A percentile compares a stretch with the other conserved stretches of the same genome.
These are phyloP conservation scores for Theileria sp. DNA, from an alignment of 169 alveolate genomes.

Conservation along the genomic window DNA sequence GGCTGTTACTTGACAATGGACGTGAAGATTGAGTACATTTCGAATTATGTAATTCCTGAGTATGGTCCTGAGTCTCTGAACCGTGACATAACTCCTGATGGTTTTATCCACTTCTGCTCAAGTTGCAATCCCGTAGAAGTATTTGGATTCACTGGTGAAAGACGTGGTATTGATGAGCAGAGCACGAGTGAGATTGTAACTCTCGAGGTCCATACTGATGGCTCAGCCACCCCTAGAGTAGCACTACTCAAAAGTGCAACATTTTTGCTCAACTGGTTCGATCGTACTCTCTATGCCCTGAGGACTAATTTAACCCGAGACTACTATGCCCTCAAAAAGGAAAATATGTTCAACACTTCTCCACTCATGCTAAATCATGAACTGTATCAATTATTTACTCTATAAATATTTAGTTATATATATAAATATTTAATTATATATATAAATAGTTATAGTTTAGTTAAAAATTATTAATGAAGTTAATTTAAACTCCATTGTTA, in stretches of 20 bases:
- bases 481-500: neutral
- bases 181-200: conserved; percentile 81
- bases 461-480: neutral
- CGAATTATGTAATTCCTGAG: conserved; percentile 82
- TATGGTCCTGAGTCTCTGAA: conserved; percentile 79
- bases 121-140: conserved; percentile 78
- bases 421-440: no score
- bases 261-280: conserved; percentile 69
- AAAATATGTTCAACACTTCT: conserved; percentile 43
- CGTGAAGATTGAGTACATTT: conserved; percentile 81
- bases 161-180: conserved; percentile 80
- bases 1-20: conserved; percentile 80
- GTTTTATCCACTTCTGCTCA: conserved; percentile 80
- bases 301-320: conserved; percentile 62
- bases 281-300: conserved; percentile 73
- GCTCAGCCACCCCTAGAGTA: conserved; percentile 80
- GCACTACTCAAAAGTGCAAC: conserved; percentile 77
- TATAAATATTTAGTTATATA: neutral
- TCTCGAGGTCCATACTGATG: conserved; percentile 84
- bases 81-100: conserved; percentile 80
- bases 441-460: no score
- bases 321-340: conserved; percentile 71
- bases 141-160: conserved; percentile 80
- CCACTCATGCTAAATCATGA: conserved; percentile 77
- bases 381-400: conserved; percentile 42